Evolutionary conservation across 2,329 filamentous ascomycete genomes (phyloP), one percentile per base, ranked within the genome.

Genomic region (Dothidotthia symphoricarpi): DNA sequence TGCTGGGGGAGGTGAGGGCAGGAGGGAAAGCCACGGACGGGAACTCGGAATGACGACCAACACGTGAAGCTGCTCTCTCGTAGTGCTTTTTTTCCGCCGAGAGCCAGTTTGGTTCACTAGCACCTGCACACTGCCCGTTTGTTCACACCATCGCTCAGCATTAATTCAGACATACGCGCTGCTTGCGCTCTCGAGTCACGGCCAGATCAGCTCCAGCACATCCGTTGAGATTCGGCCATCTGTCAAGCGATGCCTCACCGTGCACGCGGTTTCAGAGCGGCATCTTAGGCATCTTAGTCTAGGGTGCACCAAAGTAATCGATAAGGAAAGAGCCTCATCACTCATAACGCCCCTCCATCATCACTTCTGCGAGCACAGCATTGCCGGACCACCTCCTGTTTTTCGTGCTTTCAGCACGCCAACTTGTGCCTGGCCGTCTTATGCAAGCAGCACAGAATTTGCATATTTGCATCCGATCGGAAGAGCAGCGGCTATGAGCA

Each of bases 281-380:
- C 33, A 31, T 43, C 19, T 39, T 41, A 47, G 47, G 43, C 43
- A 47, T 44, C 31, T 43, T 31, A 42, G 38, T 9, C 9, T 16
- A 16, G 24, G 12, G 9, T 19, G 19, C 11, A 15, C 19, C 25
- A 16, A 30, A 17, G 24, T 13, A 5, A 55, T 53, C 48, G 48
- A 54, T 53, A 47, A 53, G 42, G 24, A 16, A 29, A 33, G 40
- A 47, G 50, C 45, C 48, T 47, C 48, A 45, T 28, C 24, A 16
- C 30, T 40, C 32, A 28, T 22, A 15, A 30, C 14, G 17, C 31
- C 28, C 27, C 37, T n/a, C 30, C n/a, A n/a, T n/a, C n/a, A n/a
- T n/a, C n/a, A n/a, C n/a, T n/a, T n/a, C n/a, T n/a, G n/a, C n/a
- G n/a, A n/a, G n/a, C n/a, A n/a, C n/a, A n/a, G n/a, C n/a, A n/a